Conservation (phyloP, 768 basidiomycete genomes). For the Russula lepida region DNA sequence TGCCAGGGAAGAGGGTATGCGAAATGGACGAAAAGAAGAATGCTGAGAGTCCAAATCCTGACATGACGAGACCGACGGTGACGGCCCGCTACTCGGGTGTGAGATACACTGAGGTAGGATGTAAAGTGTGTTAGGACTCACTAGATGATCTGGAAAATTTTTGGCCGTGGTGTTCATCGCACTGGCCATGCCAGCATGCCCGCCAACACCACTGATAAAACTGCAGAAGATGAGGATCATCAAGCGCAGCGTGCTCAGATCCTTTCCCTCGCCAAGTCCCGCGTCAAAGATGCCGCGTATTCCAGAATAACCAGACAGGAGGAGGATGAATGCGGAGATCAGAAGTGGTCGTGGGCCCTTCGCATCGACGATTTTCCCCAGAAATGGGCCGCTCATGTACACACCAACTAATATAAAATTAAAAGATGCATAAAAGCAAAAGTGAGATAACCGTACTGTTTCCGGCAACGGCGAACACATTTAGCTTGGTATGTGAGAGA, state of each 20-base stretch:
- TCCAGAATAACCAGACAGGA: conserved; percentile 67
- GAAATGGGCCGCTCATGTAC: conserved; percentile 65
- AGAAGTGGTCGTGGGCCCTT: conserved; percentile 66
- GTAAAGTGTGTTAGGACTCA: conserved; percentile 30
- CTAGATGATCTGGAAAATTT: conserved; percentile 63
- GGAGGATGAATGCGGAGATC: conserved; percentile 45
- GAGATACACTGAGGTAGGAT: neutral
- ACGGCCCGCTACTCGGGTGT: conserved; percentile 47
- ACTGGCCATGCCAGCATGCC: conserved; percentile 61
- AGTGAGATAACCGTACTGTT: conserved; percentile 41
- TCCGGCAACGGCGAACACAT: conserved; percentile 73
- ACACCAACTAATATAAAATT: conserved; percentile 50
- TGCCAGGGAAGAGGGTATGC: conserved; percentile 60
- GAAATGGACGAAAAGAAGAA: conserved; percentile 82
- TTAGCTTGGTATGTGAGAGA: conserved; percentile 73
- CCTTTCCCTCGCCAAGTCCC: conserved; percentile 28
- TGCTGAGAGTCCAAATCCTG: conserved; percentile 56
- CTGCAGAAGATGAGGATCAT: conserved; percentile 49
- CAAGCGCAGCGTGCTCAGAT: conserved; percentile 37
- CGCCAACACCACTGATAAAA: conserved; percentile 70
- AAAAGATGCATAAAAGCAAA: neutral
- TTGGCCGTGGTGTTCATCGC: conserved; percentile 78
- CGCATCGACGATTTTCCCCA: conserved; percentile 71
- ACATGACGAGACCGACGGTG: conserved; percentile 35
- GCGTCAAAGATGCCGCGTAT: conserved; percentile 60